Base-by-base conservation (phyloP, 805 yeast species). In the Hanseniaspora thailandica region DNA sequence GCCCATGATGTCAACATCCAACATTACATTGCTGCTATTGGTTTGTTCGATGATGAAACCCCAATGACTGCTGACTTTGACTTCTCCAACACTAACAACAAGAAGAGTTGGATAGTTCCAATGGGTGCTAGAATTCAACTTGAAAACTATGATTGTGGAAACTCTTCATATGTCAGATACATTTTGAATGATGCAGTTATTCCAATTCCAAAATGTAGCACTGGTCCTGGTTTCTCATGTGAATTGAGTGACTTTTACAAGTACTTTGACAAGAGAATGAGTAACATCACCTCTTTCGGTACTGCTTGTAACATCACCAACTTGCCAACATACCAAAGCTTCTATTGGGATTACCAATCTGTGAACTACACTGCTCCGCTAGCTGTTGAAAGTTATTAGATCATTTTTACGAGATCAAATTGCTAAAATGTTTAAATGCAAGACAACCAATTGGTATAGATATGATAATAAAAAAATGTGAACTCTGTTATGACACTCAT, bases 1-100 rank as follows among this genome's bases (percentile, higher is more conserved):
- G 73, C 86, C 13, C 95, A 86, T 62, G 95, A 86, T 63, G 76
- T 82, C 35, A 83, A 82, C 57, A 66, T 85, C 41, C 70, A 79
- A 57, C 70, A 81, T 39, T 78, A 74, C 58, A 68, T 81, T 59
- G 70, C 85, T 31, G 84, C 90, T 2, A 66, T 85, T 45, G 88
- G 86, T 9, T 63, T 84, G 30, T 63, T 65, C 35, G 67, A 61
- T 30, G 60, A 64, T 10, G 68, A 63, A 20, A 59, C 66, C 31
- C 66, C 67, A 48, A 64, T 81, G 57, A 71, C 77, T 5, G 60
- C 68, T 23, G 72, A 73, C 57, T 69, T 76, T 47, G 71, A 71
- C 7, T 77, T 77, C 65, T 55, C 56, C 26, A 71, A 71, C 45
- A 66, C 72, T 55, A 66, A 71, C 15, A 81, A 73, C 69, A 72